Base-by-base conservation (phyloP, 2,329 filamentous ascomycete species). In the Sphaerulina populicola region DNA sequence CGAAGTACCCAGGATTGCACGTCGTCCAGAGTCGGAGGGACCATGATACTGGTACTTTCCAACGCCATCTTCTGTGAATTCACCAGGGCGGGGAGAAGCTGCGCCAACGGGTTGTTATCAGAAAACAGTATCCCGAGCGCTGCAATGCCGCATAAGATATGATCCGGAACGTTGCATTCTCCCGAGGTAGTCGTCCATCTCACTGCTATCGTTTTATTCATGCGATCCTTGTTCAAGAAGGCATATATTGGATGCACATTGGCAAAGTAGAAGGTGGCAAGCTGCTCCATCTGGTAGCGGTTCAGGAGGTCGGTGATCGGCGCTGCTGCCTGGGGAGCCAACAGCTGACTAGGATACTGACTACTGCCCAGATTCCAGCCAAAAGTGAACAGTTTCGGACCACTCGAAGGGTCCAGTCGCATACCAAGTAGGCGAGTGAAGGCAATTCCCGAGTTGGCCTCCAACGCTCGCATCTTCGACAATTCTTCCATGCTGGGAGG, bases 371-470 rank as follows among this genome's bases (percentile, higher is more conserved):
- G 63, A 58, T 81, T 80, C 78, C 78, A 81, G 0, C 74, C 77
- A 59, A 81, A 80, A 0, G 77, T 71, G 56, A 77, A 74, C 49
- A 79, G 66, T 42, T 74, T 70, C 0, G 77, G 76, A 1, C 75
- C 76, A 57, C 73, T 74, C 4, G 72, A 72, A 0, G 77, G 74
- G 58, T 81, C 77, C 15, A 80, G 68, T 39, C 72, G 71, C 39
- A 78, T 67, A 0, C 74, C 78, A 33, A 81, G 64, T 18, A 72
- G 70, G 48, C 77, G 67, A 7, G 79, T 72, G 60, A 81, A 81
- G 0, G 77, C 76, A 0, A 78, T 74, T 0, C 77, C 77, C 0
- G 77, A 80, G 54, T 81, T 80, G 33, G 75, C 78, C 55, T 80
- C 76, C 3, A 79, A 65, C 0, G 75, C 75, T 4, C 67, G 67